Evolutionary conservation across 2,329 filamentous ascomycete genomes (phyloP).

Genomic region (Neobulgaria alba): DNA sequence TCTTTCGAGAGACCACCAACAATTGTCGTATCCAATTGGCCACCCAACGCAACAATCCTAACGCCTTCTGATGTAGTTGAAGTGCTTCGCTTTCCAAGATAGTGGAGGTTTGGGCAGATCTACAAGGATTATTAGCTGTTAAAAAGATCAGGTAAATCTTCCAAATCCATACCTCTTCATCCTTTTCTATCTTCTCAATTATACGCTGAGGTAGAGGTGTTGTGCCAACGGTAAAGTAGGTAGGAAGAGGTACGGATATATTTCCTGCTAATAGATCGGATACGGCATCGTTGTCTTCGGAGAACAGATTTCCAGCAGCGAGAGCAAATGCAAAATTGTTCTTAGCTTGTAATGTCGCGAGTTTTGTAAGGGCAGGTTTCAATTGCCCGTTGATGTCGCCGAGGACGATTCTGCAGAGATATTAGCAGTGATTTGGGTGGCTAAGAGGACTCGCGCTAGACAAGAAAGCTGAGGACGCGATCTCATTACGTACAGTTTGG

Average conservation of each 20-base stretch:
- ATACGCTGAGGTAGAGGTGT: constrained; percentile 62
- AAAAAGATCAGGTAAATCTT: not conserved
- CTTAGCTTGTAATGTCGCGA: constrained; percentile 73
- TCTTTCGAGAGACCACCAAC: constrained; percentile 58
- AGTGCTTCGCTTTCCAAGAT: constrained; percentile 76
- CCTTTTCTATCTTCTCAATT: constrained; percentile 62
- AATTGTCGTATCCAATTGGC: constrained; percentile 54
- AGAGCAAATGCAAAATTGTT: constrained; percentile 84
- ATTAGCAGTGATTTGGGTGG: no score
- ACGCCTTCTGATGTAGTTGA: constrained; percentile 87
- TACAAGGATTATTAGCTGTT: constrained; percentile 26
- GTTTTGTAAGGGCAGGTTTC: constrained; percentile 66
- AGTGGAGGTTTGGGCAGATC: constrained; percentile 85
- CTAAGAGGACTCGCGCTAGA: no score
- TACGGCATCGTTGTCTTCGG: constrained; percentile 50
- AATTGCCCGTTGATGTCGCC: constrained; percentile 78
- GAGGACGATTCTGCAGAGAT: constrained; percentile 45
- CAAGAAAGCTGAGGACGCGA: no score
- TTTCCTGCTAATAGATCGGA: constrained; percentile 61
- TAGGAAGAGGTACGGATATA: constrained; percentile 68
- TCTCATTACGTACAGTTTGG: constrained; percentile 12
- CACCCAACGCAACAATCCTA: constrained; percentile 79
- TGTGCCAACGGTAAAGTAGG: constrained; percentile 81
- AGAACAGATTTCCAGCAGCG: constrained; percentile 76
- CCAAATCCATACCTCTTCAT: constrained; percentile 45